Base-by-base conservation (phyloP, 2,329 filamentous ascomycete species). In the Zymoseptoria brevis region DNA sequence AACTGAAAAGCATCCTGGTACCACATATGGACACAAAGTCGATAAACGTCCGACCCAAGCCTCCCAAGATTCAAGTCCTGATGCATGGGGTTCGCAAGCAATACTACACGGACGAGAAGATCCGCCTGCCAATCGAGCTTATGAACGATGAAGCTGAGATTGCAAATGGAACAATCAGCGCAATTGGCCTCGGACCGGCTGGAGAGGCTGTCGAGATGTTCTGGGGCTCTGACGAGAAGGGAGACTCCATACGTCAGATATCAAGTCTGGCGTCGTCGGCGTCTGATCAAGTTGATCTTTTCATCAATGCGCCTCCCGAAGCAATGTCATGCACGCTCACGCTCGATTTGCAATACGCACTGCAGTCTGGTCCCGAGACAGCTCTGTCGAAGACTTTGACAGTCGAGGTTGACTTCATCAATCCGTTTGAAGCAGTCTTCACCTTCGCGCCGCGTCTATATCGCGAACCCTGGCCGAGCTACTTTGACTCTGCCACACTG, bases 341-440 rank as follows among this genome's bases (percentile, higher is more conserved):
- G 24, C 74, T 96, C 53, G 87, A 86, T 64, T 85, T 88, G 1
- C 80, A 84, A 6, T 99, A 99, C 71, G 85, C 88, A 67, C 80
- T 97, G 1, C 78, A 86, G 2, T 88, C 89, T 5, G 92, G 97
- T 70, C 78, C 85, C 0, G 87, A 88, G 55, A 96, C 91, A 1
- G 86, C 87, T 1, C 87, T 97, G 48, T 84, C 86, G 45, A 93
- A 95, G 73, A 83, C 82, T 1, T 76, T 87, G 21, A 80, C 84
- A 1, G 81, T 88, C 48, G 85, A 87, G 56, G 73, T 97, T 4
- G 82, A 85, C 45, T 82, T 96, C 57, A 84, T 90, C 57, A 87
- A 85, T 54, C 90, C 93, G 0, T 97, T 99, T 67, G 91, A 96
- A 75, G 89, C 91, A 16, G 94, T 89, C 68, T 96, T 96, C 72